Evolutionary conservation across 2,329 filamentous ascomycete species (phyloP).

Genomic region (Ophiocordyceps australis): DNA sequence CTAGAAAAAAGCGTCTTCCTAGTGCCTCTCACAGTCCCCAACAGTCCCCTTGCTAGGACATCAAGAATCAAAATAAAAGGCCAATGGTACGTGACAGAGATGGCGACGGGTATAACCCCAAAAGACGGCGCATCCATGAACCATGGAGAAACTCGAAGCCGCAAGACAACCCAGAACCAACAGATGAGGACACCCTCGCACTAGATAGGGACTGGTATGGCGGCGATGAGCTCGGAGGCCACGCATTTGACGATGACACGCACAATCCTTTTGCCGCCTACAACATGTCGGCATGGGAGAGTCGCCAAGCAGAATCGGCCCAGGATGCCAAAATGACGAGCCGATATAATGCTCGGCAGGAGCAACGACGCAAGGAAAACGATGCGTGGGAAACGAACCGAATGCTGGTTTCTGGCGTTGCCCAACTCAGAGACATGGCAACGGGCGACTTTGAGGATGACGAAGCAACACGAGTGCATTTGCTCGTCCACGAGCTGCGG

Average conservation of each 20-base stretch:
- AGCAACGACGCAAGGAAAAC: constrained; percentile 83
- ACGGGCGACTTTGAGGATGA: constrained; percentile 84
- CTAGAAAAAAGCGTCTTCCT: too few relatives aligned
- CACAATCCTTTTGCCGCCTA: constrained; percentile 80
- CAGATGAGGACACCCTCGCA: constrained; percentile 52
- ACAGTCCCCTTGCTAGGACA: too few relatives aligned
- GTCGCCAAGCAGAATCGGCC: constrained; percentile 59
- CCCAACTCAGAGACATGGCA: constrained; percentile 68
- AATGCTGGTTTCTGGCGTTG: constrained; percentile 92
- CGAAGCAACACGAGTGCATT: constrained; percentile 72
- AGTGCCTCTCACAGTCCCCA: too few relatives aligned
- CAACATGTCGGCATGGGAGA: constrained; percentile 55
- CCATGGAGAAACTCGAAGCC: constrained; percentile 15
- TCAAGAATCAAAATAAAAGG: too few relatives aligned
- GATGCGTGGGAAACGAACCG: constrained; percentile 98
- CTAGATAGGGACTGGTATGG: constrained; percentile 89
- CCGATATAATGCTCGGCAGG: constrained; percentile 47
- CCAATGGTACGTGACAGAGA: constrained; percentile 19
- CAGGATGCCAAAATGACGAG: constrained; percentile 66
- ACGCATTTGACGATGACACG: constrained; percentile 78
- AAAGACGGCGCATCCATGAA: constrained; percentile 16
- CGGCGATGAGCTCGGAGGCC: constrained; percentile 63
- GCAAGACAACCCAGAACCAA: constrained; percentile 32
- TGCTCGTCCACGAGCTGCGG: constrained; percentile 82
- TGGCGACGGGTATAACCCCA: constrained; percentile 18